These are phyloP conservation scores for Isoetes taiwanensis DNA, from an alignment of 75 land plant genomes.

Conservation along the genomic window DNA sequence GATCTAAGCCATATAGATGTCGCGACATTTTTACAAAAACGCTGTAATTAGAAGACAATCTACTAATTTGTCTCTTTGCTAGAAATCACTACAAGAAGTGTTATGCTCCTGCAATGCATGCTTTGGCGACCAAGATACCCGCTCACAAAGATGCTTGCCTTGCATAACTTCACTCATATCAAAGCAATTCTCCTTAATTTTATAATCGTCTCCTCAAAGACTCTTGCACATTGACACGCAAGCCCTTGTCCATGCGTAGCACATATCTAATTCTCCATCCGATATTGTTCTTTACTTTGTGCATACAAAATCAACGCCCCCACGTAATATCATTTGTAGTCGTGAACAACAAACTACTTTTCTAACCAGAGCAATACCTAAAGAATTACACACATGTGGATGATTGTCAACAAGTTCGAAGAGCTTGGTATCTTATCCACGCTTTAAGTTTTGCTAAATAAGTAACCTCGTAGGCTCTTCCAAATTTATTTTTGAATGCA, in stretches of 20 bases:
- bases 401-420: constrained; percentile 10
- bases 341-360: too few relatives aligned
- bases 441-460: background rate
- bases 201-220: too few relatives aligned
- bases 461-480: constrained; percentile 10
- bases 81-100: background rate
- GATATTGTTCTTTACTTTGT: too few relatives aligned
- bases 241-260: too few relatives aligned
- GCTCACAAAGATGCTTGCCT: constrained; percentile 19
- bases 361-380: too few relatives aligned
- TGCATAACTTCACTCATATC: constrained; percentile 13
- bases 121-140: constrained; percentile 24
- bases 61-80: background rate
- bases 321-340: too few relatives aligned
- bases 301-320: too few relatives aligned
- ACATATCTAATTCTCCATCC: too few relatives aligned
- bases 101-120: constrained; percentile 23
- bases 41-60: background rate
- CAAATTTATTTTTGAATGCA: constrained; percentile 8
- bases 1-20: constrained; percentile 20
- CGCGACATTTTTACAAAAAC: background rate
- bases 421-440: constrained; percentile 3
- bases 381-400: constrained; percentile 3
- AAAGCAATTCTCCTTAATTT: background rate
- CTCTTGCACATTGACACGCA: too few relatives aligned